Base-by-base conservation (phyloP, 371 early-diverging fungal genomes). In the Syncephalis plumigaleata region DNA sequence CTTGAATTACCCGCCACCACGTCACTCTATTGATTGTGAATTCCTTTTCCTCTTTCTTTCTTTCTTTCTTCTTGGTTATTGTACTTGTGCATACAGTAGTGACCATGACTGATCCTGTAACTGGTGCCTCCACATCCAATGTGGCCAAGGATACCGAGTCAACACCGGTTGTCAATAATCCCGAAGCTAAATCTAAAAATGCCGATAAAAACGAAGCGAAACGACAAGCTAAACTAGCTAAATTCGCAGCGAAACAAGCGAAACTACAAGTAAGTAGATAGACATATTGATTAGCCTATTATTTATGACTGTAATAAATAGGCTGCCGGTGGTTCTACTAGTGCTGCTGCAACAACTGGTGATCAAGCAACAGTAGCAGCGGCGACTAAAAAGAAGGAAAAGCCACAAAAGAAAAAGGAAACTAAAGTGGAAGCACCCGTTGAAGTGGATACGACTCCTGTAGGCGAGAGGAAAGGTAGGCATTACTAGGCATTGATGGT, bases 191-290 rank as follows among this genome's bases (percentile, higher is more conserved):
- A 40, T 40, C 43, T 24, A 81, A 80, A 54, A 84, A 81, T 51
- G 79, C 79, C 27, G 79, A 73, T 37, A 79, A 82, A 66, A 92
- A 94, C 53, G 88, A 91, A 56, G 88, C 87, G 57, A 91, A 93
- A 65, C 81, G 84, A 57, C 64, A 64, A 45, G 92, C 84, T 38
- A 96, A 97, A 64, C 63, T 91, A 52, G 94, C 81, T 46, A 98
- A 98, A 67, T 88, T 91, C 61, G 64, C 73, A 56, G 87, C 87
- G 25, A 95, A 94, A 68, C 78, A 91, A 61, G 79, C 83, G 55
- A 75, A 73, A 42, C 57, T 62, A 63, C 65, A 65, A 16, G 46
- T 44, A n/a, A 42, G 42, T 36, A 16, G 37, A 47, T 50, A n/a
- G n/a, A n/a, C n/a, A n/a, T n/a, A n/a, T n/a, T n/a, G n/a, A n/a